Evolutionary conservation across 805 yeast species (phyloP), one percentile per base, ranked within the genome.

Genomic region (Clavispora carvajalis): DNA sequence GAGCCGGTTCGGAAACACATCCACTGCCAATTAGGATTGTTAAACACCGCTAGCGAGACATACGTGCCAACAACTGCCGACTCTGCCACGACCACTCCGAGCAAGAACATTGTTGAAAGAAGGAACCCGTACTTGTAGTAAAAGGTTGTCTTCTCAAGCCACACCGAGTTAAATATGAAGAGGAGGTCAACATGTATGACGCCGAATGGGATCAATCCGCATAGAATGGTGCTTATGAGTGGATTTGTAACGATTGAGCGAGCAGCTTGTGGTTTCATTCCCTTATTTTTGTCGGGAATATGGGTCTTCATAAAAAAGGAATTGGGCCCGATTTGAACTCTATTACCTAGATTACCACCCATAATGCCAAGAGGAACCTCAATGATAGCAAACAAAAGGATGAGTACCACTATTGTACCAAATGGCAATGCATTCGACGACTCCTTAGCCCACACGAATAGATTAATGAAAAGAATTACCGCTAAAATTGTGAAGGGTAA

Each of bases 81-180:
- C 59, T 87, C 95, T 29, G 78, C 65, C 16, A 85, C 79, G 11
- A 85, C 79, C 25, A 84, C 66, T 33, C 78, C 61, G 25, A 85
- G 66, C 33, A 86, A 63, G 5, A 78, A 44, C 23, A 80, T 70
- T 4, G 88, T 82, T 21, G 79, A 63, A 17, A 82, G 69, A 17
- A 88, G 64, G 55, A 85, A 87, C 2, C 95, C 93, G 59, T 84
- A 87, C 75, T 80, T 76, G 65, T 80, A 84, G 60, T 84, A 85
- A 53, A 79, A 85, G 3, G 90, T 77, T 0, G 89, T 77, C 58
- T 83, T 83, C 53, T 85, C 89, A 43, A 82, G 65, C 91, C 95
- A 86, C 9, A 86, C 67, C 2, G 90, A 77, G 57, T 85, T 79
- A 65, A 84, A 80, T 22, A 86, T 73, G 58, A 80, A 82, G 40